Percentiles rank a stretch among this genome's conserved stretches.
These are phyloP conservation scores for Trametes sp. DNA, from an alignment of 1,284 basidiomycete species.

Conservation along the genomic window DNA sequence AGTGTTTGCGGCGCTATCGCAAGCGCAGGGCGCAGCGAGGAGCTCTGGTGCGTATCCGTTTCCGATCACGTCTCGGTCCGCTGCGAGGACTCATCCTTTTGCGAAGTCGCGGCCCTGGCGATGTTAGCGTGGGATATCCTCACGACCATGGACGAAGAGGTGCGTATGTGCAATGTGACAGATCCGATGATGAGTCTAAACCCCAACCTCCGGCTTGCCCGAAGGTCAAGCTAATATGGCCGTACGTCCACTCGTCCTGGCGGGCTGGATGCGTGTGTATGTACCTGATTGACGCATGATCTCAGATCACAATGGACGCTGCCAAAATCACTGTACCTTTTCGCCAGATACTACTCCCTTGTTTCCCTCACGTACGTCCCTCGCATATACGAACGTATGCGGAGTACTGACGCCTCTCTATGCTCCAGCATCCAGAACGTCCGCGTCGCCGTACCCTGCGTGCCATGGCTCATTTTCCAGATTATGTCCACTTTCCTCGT, in stretches of 20 bases:
- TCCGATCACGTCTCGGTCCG: background rate
- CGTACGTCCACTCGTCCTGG: constrained; percentile 26
- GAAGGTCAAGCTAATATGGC: constrained; percentile 33
- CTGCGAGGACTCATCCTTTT: constrained; percentile 7
- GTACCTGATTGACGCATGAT: background rate
- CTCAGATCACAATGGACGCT: constrained; percentile 37
- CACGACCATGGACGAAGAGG: constrained; percentile 51
- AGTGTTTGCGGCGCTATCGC: constrained; percentile 21
- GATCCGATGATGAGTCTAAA: constrained; percentile 4
- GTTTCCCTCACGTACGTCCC: constrained; percentile 37
- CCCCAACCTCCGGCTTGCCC: background rate
- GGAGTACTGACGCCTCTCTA: background rate
- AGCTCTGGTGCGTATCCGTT: constrained; percentile 25
- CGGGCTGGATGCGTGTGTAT: background rate
- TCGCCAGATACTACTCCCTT: constrained; percentile 39
- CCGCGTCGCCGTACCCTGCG: constrained; percentile 31
- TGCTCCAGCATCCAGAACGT: constrained; percentile 33
- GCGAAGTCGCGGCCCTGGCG: constrained; percentile 48
- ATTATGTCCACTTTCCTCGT: constrained; percentile 42
- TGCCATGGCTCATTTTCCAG: constrained; percentile 43
- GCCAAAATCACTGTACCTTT: constrained; percentile 38
- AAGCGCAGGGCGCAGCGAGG: constrained; percentile 21
- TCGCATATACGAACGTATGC: constrained; percentile 1
- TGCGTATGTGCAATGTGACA: constrained; percentile 24
- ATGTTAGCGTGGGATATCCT: constrained; percentile 51